Evolutionary conservation across 495 filamentous ascomycete species (phyloP).

Genomic region (Hyaloscypha variabilis): DNA sequence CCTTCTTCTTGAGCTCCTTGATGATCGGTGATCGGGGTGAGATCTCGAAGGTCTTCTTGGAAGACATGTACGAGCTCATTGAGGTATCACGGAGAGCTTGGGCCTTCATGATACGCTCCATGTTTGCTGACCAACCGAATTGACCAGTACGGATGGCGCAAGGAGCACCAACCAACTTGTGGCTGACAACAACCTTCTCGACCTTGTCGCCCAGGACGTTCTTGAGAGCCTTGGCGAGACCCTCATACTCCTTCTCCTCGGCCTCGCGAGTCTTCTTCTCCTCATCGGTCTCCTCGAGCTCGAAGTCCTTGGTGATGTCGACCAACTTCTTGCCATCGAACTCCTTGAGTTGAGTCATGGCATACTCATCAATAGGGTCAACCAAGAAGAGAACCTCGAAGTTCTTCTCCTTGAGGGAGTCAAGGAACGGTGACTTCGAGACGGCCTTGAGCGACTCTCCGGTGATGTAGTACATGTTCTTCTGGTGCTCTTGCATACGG

Average conservation of each 20-base stretch:
- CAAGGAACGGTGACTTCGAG: constrained; percentile 96
- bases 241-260: constrained; percentile 97
- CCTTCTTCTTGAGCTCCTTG: constrained; percentile 98
- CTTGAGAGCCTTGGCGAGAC: constrained; percentile 93
- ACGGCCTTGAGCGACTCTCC: constrained; percentile 99
- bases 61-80: constrained; percentile 99
- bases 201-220: constrained; percentile 99
- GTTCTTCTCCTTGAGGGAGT: constrained; percentile 98
- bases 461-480: constrained; percentile 99
- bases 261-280: constrained; percentile 97
- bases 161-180: constrained; percentile 95
- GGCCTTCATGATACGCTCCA: constrained; percentile 99
- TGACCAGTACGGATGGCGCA: constrained; percentile 99
- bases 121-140: constrained; percentile 99
- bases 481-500: constrained; percentile 99
- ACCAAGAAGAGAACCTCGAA: constrained; percentile 99
- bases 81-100: constrained; percentile 99
- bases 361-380: constrained; percentile 99
- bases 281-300: constrained; percentile 99
- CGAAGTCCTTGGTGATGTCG: constrained; percentile 99
- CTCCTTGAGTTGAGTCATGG: constrained; percentile 99
- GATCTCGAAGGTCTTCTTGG: constrained; percentile 99
- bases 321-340: constrained; percentile 99
- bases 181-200: constrained; percentile 98
- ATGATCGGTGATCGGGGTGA: constrained; percentile 97